Base-by-base conservation (phyloP, 345 rosid species). In the Eucalyptus erythrocorys region DNA sequence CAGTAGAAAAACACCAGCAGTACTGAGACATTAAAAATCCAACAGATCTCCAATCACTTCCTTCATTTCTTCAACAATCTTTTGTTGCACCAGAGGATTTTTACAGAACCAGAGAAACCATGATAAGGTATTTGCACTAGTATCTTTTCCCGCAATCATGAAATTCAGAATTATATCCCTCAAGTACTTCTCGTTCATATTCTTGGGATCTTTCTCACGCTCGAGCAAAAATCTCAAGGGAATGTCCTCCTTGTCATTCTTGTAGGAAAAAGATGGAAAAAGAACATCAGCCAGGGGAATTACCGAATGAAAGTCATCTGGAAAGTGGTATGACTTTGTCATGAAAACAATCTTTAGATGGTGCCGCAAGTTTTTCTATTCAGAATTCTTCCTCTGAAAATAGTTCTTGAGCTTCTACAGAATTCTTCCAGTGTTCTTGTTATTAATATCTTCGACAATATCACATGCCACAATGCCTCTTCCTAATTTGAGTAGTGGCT, bases 91-190 rank as follows among this genome's bases (percentile, higher is more conserved):
- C 37, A 93, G 49, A 11, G 97, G 98, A 87, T 95, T 89, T 89
- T 93, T 96, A 91, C 97, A 95, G 86, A 96, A 96, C 95, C 94
- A 95, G 87, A 95, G 87, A 93, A 97, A 94, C 98, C 98, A 96
- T 5, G 94, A 94, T 48, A 97, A 92, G 22, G 97, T 81, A 47
- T 87, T 91, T 30, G 96, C 96, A 9, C 90, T 93, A 9, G 96
- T 85, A 81, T 97, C 99, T 90, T 96, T 97, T 30, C 98, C 97
- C 16, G 99, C 98, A 21, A 94, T 89, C 94, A 96, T 93, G 53
- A 96, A 94, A 84, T 88, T 96, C 87, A 97, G 88, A 64, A 95
- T 95, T 51, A 96, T 95, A 88, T 97, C 99, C 27, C 96, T 93
- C 87, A 97, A 68, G 87, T 97, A 96, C 87, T 91, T 87, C 48